Evolutionary conservation across 805 yeast species (phyloP), one percentile per base, ranked within the genome.

Genomic region (Saccharomycopsis malanga): DNA sequence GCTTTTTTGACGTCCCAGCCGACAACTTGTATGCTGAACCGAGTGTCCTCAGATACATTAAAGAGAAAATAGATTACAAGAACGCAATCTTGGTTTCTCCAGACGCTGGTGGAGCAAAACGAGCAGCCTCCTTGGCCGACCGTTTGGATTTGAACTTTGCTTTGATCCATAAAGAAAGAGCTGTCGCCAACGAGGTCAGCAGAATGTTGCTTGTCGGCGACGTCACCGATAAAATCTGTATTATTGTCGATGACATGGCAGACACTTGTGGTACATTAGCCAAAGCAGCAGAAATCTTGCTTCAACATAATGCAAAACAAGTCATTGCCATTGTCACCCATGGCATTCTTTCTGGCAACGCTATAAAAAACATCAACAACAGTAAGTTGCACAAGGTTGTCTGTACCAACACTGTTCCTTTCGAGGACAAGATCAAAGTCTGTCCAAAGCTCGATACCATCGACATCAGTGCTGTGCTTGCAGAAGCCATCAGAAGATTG

Each of bases 21-120:
- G 94, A 85, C 63, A 85, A 85, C 61, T 66, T 85, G 56, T 85
- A 85, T 58, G 91, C 91, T 20, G 94, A 85, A 65, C 93, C 93
- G 45, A 74, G 81, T 55, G 89, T 83, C 29, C 80, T 85, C 35
- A 71, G 84, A 58, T 84, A 83, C 59, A 83, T 85, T 42, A 74
- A 72, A 51, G 89, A 81, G 54, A 71, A 74, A 46, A 68, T 78
- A 43, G 73, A 74, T 55, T 72, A 67, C 54, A 65, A 75, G 36
- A 74, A 83, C 40, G 76, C 86, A n/a, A 83, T 84, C 45, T 77
- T 85, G 46, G 78, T 85, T 15, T 85, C 93, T 1, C 94, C 94
- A 4, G 94, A 85, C 67, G 94, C 93, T 5, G 94, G 94, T 62
- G 94, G 94, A 53, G 93, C 93, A 49, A 85, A 85, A 61, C 74